Base-by-base conservation (phyloP, 2,329 filamentous ascomycete genomes). In the Trichoderma oligosporum region DNA sequence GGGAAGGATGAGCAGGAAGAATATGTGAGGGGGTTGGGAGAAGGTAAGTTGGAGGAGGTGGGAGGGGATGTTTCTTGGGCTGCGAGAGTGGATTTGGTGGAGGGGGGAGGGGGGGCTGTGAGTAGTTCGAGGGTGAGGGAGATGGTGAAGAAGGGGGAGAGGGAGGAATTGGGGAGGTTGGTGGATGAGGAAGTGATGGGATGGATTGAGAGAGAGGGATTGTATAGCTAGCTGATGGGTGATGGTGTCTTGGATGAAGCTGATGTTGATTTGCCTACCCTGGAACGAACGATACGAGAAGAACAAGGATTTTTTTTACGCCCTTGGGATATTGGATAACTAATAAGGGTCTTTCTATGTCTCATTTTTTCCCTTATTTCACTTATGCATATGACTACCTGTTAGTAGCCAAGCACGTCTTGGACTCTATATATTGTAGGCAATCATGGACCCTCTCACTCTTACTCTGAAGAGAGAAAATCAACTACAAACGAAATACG, bases 121-220 rank as follows among this genome's bases (percentile, higher is more conserved):
- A 84, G 82, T 61, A 84, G 82, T 61, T 91, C 89, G 6, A 78
- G 75, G 64, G 86, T 87, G 42, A 77, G 88, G 49, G 76, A 78
- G 29, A 80, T 83, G 5, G 81, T 81, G 1, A 76, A 74, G 58
- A 65, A 11, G 4, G 67, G 70, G 9, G 76, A 81, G 41, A 79
- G 72, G 75, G 72, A 72, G 3, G 69, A 66, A 53, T 70, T 91
- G 49, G 67, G 66, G 16, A 65, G 66, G 55, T 65, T 89, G 61
- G 84, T 89, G 31, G 82, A 82, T 0, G 68, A 70, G 2, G 76
- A 77, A 2, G 81, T 91, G 0, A 73, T 72, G 45, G 71, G 68
- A 20, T 89, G 83, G 81, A 78, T 91, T 25, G 69, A 78, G 60
- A 70, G 73, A 9, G 74, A 83, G 64, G 69, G 66, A 2, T 61